Percentiles rank a stretch among this genome's conserved stretches.
These are phyloP conservation scores for Pseudodiploospora longispora DNA, from an alignment of 2,329 filamentous ascomycete species.

Conservation along the genomic window DNA sequence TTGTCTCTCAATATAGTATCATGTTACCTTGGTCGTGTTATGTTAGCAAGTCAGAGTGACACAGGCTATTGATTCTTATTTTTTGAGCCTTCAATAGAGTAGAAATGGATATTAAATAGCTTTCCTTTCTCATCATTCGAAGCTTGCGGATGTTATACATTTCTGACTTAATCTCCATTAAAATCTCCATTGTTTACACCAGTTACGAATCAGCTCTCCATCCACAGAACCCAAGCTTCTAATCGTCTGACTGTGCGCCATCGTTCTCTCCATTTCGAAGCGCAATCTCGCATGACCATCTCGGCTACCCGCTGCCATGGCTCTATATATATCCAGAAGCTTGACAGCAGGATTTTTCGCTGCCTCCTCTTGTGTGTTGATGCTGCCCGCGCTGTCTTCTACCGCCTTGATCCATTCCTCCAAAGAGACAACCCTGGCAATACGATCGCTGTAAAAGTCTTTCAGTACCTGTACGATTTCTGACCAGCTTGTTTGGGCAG, in stretches of 20 bases:
- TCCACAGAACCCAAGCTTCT: conserved; percentile 31
- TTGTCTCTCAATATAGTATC: no score
- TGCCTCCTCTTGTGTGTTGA: conserved; percentile 22
- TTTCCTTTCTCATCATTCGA: no score
- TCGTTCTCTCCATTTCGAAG: conserved; percentile 33
- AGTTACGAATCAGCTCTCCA: conserved; percentile 36
- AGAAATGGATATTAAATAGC: no score
- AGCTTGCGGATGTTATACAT: no score
- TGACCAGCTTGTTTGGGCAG: conserved; percentile 30
- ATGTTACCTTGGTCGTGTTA: no score
- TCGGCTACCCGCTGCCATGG: conserved; percentile 6
- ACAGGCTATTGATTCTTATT: no score
- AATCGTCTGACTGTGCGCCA: conserved; percentile 33
- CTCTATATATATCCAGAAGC: conserved; percentile 40
- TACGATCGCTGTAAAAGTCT: conserved; percentile 30
- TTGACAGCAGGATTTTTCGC: conserved; percentile 41
- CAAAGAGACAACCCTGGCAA: conserved; percentile 31
- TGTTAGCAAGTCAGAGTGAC: no score
- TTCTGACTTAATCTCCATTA: no score
- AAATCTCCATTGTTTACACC: conserved; percentile 37
- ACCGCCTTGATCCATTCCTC: conserved; percentile 37
- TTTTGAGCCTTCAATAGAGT: no score
- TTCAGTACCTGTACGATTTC: conserved; percentile 31
- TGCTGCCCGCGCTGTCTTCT: conserved; percentile 26
- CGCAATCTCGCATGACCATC: conserved; percentile 17